Evolutionary conservation across 2,329 filamentous ascomycete genomes (phyloP), one percentile per base, ranked within the genome.

Genomic region (Ophiostoma quercus): DNA sequence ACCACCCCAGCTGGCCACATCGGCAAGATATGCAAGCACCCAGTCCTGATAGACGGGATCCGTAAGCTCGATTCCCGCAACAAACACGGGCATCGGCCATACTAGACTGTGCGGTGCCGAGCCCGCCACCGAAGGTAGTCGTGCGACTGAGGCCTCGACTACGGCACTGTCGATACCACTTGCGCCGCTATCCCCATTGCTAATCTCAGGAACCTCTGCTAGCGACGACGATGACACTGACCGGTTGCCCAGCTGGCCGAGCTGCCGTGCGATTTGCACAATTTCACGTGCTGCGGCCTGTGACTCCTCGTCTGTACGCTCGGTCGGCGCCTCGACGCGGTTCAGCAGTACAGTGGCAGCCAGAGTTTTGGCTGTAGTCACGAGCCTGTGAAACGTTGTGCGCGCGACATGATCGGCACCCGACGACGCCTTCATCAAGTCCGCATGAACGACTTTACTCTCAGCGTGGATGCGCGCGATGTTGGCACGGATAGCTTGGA

Each of bases 31-130:
- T 43, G 47, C 29, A 14, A 71, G 70, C 16, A 71, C 66, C 74
- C 74, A 74, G 69, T 75, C 74, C 9, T 74, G 72, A 57, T 74
- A 71, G 37, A 75, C 70, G 60, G 71, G 72, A 67, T 75, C 74
- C 16, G 70, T 69, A n/a, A 74, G 67, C 67, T 75, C 74, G 22
- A 75, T 74, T 47, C 74, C 72, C 3, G 74, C 74, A 7, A 74
- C 69, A 43, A 75, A 74, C 14, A 75, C 54, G 11, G 74, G 71
- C 63, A 74, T 68, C 19, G 73, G 73, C 74, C 74, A 74, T 3
- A 74, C 65, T 5, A 72, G 68, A 67, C 67, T 69, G 22, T 67
- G 69, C 12, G 71, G 71, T 19, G 60, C 60, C 25, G 60, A 37
- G 60, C 60, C 60, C 29, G 60, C 29, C 60, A 63, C 51, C 11